Conservation (phyloP, 345 rosid genomes). For the Bruguiera sexangula region DNA sequence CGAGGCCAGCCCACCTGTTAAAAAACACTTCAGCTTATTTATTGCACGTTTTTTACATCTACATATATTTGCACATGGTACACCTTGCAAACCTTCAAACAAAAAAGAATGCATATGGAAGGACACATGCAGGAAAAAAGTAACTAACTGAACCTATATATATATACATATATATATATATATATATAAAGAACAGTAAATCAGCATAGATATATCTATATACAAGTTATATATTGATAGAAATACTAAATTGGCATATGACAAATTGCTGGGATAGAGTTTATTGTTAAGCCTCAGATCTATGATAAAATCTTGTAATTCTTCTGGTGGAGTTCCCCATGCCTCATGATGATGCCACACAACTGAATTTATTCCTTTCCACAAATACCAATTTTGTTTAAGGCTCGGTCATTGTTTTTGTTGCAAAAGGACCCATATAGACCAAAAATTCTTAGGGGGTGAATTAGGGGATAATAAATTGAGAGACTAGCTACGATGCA, state of each 20-base stretch:
- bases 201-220: not conserved
- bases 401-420: not conserved
- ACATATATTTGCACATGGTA: not conserved
- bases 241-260: no score
- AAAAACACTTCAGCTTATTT: not conserved
- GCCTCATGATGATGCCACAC: not conserved
- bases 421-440: not conserved
- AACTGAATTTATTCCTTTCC: not conserved
- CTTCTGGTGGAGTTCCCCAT: not conserved
- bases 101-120: not conserved
- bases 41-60: not conserved
- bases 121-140: not conserved
- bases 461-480: not conserved
- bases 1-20: conserved; percentile 93
- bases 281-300: no score
- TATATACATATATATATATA: no score
- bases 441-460: not conserved
- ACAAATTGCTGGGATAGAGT: no score
- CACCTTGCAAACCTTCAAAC: not conserved
- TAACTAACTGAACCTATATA: not conserved
- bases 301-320: no score
- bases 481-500: not conserved
- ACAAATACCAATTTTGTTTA: not conserved
- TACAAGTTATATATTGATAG: no score
- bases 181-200: not conserved